Conservation (phyloP, 2,329 filamentous ascomycete species). For the Aspergillus ruber region DNA sequence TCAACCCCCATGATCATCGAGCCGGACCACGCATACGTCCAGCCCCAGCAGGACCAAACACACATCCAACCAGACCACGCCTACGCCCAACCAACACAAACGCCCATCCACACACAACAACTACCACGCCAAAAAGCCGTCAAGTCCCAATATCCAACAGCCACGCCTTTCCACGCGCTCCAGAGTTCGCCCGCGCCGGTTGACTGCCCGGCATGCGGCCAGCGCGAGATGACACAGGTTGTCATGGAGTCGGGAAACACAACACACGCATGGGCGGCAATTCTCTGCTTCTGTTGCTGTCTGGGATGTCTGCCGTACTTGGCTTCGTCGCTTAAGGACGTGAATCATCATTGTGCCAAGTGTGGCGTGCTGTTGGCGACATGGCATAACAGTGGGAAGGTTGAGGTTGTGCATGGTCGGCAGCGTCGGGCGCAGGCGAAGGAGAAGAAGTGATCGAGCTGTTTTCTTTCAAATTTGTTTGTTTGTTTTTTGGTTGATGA, state of each 20-base stretch:
- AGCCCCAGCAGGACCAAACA: background rate
- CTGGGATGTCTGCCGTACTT: conserved; percentile 46
- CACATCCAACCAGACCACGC: background rate
- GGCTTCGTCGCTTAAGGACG: conserved; percentile 43
- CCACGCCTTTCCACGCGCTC: conserved; percentile 19
- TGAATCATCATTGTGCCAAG: conserved; percentile 43
- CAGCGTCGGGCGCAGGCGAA: background rate
- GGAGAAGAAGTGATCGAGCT: conserved; percentile 1
- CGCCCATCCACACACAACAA: background rate
- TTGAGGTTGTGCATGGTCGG: conserved; percentile 34
- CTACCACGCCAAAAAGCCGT: conserved; percentile 2
- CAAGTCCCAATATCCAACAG: conserved; percentile 14
- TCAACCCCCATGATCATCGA: background rate
- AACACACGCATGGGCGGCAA: conserved; percentile 38
- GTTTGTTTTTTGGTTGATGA: background rate
- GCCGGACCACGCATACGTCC: background rate
- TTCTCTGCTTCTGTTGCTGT: conserved; percentile 39
- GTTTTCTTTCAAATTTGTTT: background rate
- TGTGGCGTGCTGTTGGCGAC: conserved; percentile 42
- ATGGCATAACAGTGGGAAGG: conserved; percentile 45
- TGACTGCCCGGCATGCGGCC: conserved; percentile 44
- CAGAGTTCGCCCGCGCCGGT: conserved; percentile 35
- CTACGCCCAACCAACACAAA: background rate
- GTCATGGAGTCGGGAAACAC: conserved; percentile 18
- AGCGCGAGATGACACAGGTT: conserved; percentile 26